Evolutionary conservation across 2,329 filamentous ascomycete genomes (phyloP).

Genomic region (Aspergillus proliferans): DNA sequence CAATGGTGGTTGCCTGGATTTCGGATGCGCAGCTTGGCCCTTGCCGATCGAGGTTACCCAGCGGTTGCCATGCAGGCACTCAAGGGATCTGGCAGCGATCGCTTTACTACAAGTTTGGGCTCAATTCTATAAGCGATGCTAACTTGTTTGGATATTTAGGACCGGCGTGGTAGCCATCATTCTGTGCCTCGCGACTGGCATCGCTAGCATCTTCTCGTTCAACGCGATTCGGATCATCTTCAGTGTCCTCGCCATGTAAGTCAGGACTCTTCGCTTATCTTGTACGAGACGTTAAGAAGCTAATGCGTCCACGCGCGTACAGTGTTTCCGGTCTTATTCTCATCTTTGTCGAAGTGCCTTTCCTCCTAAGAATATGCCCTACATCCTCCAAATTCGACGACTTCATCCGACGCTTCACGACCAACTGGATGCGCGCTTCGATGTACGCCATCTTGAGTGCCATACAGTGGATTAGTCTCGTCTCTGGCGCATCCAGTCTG

Average conservation of each 20-base stretch:
- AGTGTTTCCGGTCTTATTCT: constrained; percentile 68
- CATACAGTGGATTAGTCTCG: constrained; percentile 65
- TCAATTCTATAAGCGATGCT: constrained; percentile 6
- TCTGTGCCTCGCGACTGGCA: constrained; percentile 61
- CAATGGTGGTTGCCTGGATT: constrained; percentile 16
- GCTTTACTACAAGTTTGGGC: not conserved
- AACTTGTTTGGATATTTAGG: constrained; percentile 21
- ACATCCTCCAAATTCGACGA: constrained; percentile 84
- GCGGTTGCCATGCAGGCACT: not conserved
- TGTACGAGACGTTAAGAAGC: constrained; percentile 23
- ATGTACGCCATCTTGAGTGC: constrained; percentile 77
- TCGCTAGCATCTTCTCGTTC: constrained; percentile 62
- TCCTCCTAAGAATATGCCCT: constrained; percentile 94
- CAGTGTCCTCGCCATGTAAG: constrained; percentile 53
- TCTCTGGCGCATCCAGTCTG: constrained; percentile 60
- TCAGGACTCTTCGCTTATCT: constrained; percentile 7
- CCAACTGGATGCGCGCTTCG: constrained; percentile 91
- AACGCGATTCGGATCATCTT: constrained; percentile 54
- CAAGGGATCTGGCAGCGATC: not conserved
- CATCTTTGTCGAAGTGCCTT: constrained; percentile 82
- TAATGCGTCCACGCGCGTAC: constrained; percentile 32
- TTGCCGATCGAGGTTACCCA: constrained; percentile 4
- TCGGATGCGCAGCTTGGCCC: constrained; percentile 11
- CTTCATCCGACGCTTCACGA: constrained; percentile 85
- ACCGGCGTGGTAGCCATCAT: constrained; percentile 55